Base-by-base conservation (phyloP, 176 grass and related monocot species). In the Musa troglodytarum region DNA sequence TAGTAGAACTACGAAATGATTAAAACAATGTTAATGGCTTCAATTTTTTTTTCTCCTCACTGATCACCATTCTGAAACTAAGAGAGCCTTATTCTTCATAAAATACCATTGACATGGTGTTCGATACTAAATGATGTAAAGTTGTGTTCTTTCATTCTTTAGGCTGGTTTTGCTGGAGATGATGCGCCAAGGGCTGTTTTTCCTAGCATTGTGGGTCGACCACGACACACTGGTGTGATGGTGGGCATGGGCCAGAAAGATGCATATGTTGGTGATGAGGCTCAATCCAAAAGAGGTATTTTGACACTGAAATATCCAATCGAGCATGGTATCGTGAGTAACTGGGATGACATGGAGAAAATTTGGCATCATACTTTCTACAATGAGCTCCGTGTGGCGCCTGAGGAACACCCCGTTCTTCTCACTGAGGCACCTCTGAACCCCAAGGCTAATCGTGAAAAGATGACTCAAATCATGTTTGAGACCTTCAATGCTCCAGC, bases 301-400 rank as follows among this genome's bases (percentile, higher is more conserved):
- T 77, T 77, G 22, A 77, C 74, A 12, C 74, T 77, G 43, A 77
- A 77, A 26, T 77, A 77, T 15, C 74, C 74, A 16, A 77, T 65
- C 11, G 74, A 77, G 43, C 74, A 77, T 52, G 74, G 74, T 9
- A 77, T 77, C 4, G 74, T 77, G 34, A 65, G 54, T 19, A 77
- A 77, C 20, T 77, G 74, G 74, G 74, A 77, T 51, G 74, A 65
- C 25, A 77, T 77, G 74, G 74, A 77, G 74, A 77, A 77, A 34
- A 77, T 77, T 52, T 77, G 74, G 74, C 74, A 77, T 52, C 74
- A 77, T 20, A 77, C 74, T 49, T 76, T 76, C 74, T 76, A 76
- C 43, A 76, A 76, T 64, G 74, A 76, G 19, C 74, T 76, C 50
- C 74, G 74, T 52, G 74, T 76, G 16, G 74, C 74, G 5, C 74